These are phyloP conservation scores for Leptographium flavum DNA, from an alignment of 2,329 filamentous ascomycete species.

Conservation along the genomic window DNA sequence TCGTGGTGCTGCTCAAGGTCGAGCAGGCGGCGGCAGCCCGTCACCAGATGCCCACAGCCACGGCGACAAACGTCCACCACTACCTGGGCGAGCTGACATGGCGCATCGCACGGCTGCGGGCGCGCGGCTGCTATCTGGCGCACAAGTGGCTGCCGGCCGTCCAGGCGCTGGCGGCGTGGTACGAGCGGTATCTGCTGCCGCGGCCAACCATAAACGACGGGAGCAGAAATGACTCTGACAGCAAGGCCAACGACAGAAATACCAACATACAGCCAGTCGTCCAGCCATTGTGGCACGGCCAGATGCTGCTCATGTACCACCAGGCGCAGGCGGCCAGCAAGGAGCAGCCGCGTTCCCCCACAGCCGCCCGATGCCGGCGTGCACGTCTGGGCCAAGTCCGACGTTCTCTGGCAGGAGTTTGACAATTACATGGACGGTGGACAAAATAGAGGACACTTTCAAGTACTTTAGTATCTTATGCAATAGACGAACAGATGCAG, in stretches of 20 bases:
- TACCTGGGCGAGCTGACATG: constrained; percentile 3
- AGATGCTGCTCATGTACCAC: background rate
- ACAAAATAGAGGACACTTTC: too few relatives aligned
- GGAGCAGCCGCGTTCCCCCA: background rate
- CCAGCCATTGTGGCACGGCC: constrained; percentile 3
- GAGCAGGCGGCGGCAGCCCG: constrained; percentile 4
- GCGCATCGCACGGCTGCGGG: background rate
- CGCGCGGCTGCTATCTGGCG: background rate
- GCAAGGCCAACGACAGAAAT: background rate
- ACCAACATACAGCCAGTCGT: background rate
- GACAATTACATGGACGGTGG: too few relatives aligned
- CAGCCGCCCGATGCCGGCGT: too few relatives aligned
- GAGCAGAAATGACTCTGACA: background rate
- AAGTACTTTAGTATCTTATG: too few relatives aligned
- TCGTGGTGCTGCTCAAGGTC: constrained; percentile 7
- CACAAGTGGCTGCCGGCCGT: constrained; percentile 4
- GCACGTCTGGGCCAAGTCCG: background rate
- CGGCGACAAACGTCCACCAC: constrained; percentile 4
- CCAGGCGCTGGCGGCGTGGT: constrained; percentile 1
- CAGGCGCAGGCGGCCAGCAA: background rate
- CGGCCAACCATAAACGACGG: background rate
- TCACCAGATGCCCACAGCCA: background rate
- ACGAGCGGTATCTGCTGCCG: constrained; percentile 5
- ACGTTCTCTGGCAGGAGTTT: too few relatives aligned
- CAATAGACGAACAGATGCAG: too few relatives aligned